Evolutionary conservation across 768 basidiomycete species (phyloP).

Genomic region (Hericium rajendrae): DNA sequence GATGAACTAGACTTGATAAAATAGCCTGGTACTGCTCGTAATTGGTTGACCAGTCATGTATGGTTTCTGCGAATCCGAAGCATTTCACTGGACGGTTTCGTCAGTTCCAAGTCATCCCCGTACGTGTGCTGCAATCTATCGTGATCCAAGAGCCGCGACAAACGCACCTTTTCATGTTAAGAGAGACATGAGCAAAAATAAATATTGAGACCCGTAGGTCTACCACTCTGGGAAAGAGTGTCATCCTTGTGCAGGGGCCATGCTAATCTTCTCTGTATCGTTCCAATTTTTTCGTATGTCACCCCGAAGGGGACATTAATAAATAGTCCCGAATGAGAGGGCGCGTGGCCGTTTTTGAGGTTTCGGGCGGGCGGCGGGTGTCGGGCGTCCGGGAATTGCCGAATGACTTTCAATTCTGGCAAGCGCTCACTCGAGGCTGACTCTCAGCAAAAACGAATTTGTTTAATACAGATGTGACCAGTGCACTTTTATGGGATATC

Average conservation of each 20-base stretch:
- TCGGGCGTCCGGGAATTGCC: background rate
- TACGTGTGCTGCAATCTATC: too few species aligned
- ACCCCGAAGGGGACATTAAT: constrained; percentile 58
- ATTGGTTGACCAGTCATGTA: too few species aligned
- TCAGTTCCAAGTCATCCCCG: background rate
- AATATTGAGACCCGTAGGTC: constrained; percentile 34
- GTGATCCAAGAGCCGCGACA: too few species aligned
- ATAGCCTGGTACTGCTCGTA: too few species aligned
- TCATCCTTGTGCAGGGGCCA: constrained; percentile 99
- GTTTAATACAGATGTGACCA: too few species aligned
- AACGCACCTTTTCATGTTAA: too few species aligned
- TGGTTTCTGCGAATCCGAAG: too few species aligned
- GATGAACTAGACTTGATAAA: too few species aligned
- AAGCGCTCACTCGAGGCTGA: too few species aligned
- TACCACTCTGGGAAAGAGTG: constrained; percentile 96
- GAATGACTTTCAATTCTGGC: too few species aligned
- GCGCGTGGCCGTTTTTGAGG: background rate
- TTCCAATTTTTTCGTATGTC: constrained; percentile 99
- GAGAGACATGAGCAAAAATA: constrained; percentile 11
- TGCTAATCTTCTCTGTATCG: constrained; percentile 99
- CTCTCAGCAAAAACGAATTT: too few species aligned
- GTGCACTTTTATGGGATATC: too few species aligned
- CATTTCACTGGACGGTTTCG: background rate
- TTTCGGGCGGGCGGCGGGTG: background rate
- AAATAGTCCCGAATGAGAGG: background rate